These are phyloP conservation scores for Mrakia frigida DNA, from an alignment of 768 basidiomycete genomes.

Conservation along the genomic window DNA sequence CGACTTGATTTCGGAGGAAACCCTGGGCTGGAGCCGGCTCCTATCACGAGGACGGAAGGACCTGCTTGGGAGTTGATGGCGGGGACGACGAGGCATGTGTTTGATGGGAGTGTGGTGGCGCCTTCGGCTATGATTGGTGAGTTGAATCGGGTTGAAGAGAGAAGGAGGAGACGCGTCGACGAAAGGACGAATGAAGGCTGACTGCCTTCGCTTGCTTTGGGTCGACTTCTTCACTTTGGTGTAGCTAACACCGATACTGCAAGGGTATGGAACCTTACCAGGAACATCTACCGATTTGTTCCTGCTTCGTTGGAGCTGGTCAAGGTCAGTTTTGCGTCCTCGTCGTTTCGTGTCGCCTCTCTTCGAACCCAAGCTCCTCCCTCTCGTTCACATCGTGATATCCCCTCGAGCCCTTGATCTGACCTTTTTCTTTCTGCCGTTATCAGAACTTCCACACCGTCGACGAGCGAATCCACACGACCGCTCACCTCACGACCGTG, in stretches of 20 bases:
- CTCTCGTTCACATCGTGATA: too few species aligned
- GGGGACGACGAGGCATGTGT: conserved; percentile 42
- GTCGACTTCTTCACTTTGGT: neutral
- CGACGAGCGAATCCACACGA: conserved; percentile 41
- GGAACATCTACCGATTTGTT: conserved; percentile 45
- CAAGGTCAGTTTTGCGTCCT: conserved; percentile 28
- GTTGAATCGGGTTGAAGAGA: neutral
- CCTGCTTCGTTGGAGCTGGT: conserved; percentile 39
- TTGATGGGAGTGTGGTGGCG: conserved; percentile 42
- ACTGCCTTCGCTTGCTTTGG: neutral
- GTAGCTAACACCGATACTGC: conserved; percentile 43
- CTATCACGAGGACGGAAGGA: conserved; percentile 37
- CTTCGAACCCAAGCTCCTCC: too few species aligned
- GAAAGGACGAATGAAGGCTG: neutral
- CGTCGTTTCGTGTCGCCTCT: neutral
- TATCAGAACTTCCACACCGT: conserved; percentile 46
- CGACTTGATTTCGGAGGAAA: conserved; percentile 29
- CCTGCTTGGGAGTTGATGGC: conserved; percentile 41
- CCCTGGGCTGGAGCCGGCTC: conserved; percentile 39
- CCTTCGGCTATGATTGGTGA: conserved; percentile 42
- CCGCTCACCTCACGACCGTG: conserved; percentile 9
- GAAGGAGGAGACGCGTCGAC: neutral
- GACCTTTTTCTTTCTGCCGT: neutral
- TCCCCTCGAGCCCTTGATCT: too few species aligned
- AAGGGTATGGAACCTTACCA: conserved; percentile 41